Conservation (phyloP, 2,329 filamentous ascomycete genomes). For the Chaetomium sp. region DNA sequence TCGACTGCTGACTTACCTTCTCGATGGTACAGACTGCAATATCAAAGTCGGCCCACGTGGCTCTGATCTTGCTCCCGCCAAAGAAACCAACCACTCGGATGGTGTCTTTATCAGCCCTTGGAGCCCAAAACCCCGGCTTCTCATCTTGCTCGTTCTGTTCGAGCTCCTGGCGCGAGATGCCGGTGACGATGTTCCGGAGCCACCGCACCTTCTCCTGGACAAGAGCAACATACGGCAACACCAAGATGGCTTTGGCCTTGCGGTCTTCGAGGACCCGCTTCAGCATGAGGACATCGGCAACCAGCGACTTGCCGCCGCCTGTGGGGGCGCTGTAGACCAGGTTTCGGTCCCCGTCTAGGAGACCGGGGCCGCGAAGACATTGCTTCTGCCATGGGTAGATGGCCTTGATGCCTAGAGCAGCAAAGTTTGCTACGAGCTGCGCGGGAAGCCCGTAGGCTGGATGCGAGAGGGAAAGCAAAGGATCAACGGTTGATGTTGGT, state of each 20-base stretch:
- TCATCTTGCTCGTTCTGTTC: conserved; percentile 38
- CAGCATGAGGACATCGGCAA: conserved; percentile 73
- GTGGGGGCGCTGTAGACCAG: conserved; percentile 80
- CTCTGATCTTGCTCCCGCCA: conserved; percentile 68
- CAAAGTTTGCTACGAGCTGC: conserved; percentile 65
- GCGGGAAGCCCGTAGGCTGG: conserved; percentile 63
- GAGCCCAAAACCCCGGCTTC: conserved; percentile 52
- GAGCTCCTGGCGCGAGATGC: conserved; percentile 50
- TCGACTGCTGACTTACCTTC: conserved; percentile 53
- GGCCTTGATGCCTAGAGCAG: conserved; percentile 65
- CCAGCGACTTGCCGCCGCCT: conserved; percentile 75
- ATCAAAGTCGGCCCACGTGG: conserved; percentile 73
- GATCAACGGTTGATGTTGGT: conserved; percentile 54
- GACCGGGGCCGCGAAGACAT: conserved; percentile 67
- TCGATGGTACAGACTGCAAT: conserved; percentile 80
- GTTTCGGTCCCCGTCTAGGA: conserved; percentile 66
- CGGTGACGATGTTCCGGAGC: conserved; percentile 67
- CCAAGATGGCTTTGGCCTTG: conserved; percentile 67
- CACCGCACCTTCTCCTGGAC: conserved; percentile 79
- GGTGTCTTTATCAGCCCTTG: conserved; percentile 57
- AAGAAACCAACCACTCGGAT: conserved; percentile 73
- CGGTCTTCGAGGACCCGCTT: conserved; percentile 67
- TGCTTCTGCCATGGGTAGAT: conserved; percentile 82
- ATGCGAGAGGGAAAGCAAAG: conserved; percentile 63
- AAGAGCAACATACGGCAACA: conserved; percentile 76